Percentiles rank a stretch among this genome's conserved stretches.
phyloP scores from a whole-genome alignment of 2,329 filamentous ascomycete genomes.

The Teratosphaeria pseudoeucalypti region DNA sequence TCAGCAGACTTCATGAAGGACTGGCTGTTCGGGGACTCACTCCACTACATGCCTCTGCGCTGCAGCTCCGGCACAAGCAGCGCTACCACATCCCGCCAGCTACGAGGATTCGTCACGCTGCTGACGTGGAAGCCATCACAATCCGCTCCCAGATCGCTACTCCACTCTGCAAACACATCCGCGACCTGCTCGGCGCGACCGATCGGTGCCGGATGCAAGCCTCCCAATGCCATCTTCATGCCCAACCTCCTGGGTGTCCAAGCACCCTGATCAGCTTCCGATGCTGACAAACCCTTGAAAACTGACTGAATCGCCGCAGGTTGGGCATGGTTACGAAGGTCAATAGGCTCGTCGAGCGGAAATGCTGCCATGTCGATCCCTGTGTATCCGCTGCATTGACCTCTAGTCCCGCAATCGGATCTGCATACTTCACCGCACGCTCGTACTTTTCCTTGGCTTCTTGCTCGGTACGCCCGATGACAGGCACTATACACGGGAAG shows the following conservation, averaged over 20 bases:
- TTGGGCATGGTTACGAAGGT: not conserved
- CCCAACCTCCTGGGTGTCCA: conserved; percentile 35
- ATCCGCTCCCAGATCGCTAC: conserved; percentile 48
- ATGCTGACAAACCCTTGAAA: conserved; percentile 25
- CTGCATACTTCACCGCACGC: conserved; percentile 52
- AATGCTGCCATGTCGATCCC: conserved; percentile 54
- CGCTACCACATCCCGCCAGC: conserved; percentile 58
- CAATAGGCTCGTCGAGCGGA: conserved; percentile 43
- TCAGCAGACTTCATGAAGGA: not conserved
- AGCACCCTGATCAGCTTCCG: conserved; percentile 59
- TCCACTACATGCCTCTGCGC: conserved; percentile 34
- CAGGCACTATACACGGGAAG: conserved; percentile 53
- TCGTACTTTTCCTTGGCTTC: conserved; percentile 55
- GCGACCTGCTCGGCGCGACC: conserved; percentile 56
- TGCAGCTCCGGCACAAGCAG: conserved; percentile 55
- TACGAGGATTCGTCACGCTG: conserved; percentile 57
- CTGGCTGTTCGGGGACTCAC: not conserved
- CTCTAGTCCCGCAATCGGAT: conserved; percentile 55
- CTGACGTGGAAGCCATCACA: conserved; percentile 67
- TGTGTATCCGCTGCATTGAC: conserved; percentile 66
- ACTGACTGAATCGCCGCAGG: conserved; percentile 34
- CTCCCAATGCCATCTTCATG: conserved; percentile 25
- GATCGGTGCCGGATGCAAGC: conserved; percentile 42
- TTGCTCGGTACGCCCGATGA: conserved; percentile 55
- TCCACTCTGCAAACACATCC: conserved; percentile 54